Base-by-base conservation (phyloP, 169 alveolate genomes). In the Babesia caballi region DNA sequence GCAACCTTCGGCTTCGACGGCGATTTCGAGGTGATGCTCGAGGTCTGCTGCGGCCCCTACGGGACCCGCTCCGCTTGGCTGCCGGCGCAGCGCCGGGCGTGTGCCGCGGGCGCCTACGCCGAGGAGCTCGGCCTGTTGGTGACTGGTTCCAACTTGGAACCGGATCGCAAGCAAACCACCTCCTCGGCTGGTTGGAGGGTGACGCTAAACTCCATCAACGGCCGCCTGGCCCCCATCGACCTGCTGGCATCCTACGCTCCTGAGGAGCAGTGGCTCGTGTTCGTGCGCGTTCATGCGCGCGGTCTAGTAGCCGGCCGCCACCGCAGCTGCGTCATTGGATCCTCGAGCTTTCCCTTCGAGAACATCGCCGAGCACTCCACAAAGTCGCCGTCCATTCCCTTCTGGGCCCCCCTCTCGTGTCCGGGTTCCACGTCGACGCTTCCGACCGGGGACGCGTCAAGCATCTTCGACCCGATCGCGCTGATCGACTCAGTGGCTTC, bases 241-340 rank as follows among this genome's bases (percentile, higher is more conserved):
- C 50, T 80, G 19, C 83, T 87, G 78, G 92, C 83, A 21, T 89
- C 93, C 2, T 52, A 71, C 32, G 85, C 88, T 40, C 80, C 84
- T 21, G 75, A 57, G 60, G 94, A 92, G 72, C 96, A 91, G 72
- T 92, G 96, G 95, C 89, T 91, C 49, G 87, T 92, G 17, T 78
- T 90, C 50, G 76, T 92, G 59, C 76, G 85, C 38, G 89, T 92
- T 3, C 63, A 80, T 44, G 91, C 88, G 35, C 76, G 82, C 47
- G 74, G 66, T 23, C 60, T 17, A 21, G 65, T 32, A 19, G n/a
- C 35, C 35, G 61, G 82, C 19, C 30, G 51, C n/a, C 23, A 25
- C 40, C 65, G 19, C 21, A 56, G 21, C 19, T 47, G 47, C 8
- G 59, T 36, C 11, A 42, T 78, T 9, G 87, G 83, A 3, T 78